A percentile compares a stretch with the other conserved stretches of the same genome.
Conservation (phyloP, 768 basidiomycete species). For the Wakefieldia striispora region DNA sequence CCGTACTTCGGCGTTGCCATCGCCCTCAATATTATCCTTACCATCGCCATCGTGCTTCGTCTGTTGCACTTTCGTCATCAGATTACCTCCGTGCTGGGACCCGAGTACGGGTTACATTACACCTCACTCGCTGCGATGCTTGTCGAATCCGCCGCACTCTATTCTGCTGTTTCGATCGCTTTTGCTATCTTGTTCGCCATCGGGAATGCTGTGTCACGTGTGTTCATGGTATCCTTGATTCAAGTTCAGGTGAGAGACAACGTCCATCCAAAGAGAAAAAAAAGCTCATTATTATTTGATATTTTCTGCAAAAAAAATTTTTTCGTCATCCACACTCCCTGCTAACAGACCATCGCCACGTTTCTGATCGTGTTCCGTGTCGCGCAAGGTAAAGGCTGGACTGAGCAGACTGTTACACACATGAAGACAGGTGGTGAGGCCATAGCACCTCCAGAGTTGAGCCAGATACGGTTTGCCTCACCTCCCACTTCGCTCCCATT, state of each 20-base stretch:
- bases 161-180: conserved; percentile 24
- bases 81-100: conserved; percentile 18
- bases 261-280: too few relatives aligned
- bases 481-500: too few relatives aligned
- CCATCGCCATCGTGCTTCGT: conserved; percentile 31
- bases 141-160: conserved; percentile 35
- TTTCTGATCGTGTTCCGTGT: background rate
- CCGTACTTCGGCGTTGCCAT: conserved; percentile 30
- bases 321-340: too few relatives aligned
- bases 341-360: background rate
- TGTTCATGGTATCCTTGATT: conserved; percentile 28
- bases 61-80: conserved; percentile 22
- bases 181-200: conserved; percentile 30
- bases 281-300: too few relatives aligned
- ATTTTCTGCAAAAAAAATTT: too few relatives aligned
- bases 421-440: too few relatives aligned
- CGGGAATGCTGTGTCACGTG: conserved; percentile 24
- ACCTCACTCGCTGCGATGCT: conserved; percentile 34
- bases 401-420: background rate
- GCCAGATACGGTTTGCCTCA: too few relatives aligned
- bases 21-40: conserved; percentile 32
- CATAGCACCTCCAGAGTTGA: too few relatives aligned
- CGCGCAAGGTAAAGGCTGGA: background rate
- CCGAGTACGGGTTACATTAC: conserved; percentile 24
- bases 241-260: conserved; percentile 25